Evolutionary conservation across 495 filamentous ascomycete species (phyloP).

Genomic region (Lophiostoma macrostomum): DNA sequence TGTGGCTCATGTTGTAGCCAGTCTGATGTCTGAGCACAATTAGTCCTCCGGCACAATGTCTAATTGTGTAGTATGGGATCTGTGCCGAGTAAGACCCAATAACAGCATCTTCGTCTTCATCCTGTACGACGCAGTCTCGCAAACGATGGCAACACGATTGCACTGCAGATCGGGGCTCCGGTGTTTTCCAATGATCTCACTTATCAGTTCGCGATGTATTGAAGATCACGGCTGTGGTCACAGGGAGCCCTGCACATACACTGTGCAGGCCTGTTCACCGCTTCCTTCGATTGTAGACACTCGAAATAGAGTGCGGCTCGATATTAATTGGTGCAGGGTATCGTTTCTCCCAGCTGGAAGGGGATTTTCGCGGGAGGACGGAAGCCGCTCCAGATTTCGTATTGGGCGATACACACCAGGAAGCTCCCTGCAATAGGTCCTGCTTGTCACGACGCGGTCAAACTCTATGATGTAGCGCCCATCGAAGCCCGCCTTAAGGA

Average conservation of each 20-base stretch:
- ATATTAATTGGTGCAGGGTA: background rate
- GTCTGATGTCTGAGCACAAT: slow-evolving; percentile 21
- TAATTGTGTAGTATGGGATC: slow-evolving; percentile 27
- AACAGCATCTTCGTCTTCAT: background rate
- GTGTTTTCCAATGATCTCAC: no score
- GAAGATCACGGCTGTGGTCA: no score
- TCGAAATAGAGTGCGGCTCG: background rate
- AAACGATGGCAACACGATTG: no score
- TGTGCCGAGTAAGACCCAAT: slow-evolving; percentile 6
- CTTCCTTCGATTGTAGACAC: no score
- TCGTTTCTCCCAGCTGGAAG: background rate
- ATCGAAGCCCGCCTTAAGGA: no score
- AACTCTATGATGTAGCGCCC: no score
- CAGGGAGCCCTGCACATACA: slow-evolving; percentile 3
- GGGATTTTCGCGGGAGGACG: slow-evolving; percentile 24
- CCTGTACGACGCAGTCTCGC: slow-evolving; percentile 3
- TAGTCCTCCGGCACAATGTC: slow-evolving; percentile 23
- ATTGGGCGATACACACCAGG: slow-evolving; percentile 9
- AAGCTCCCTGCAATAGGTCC: slow-evolving; percentile 14
- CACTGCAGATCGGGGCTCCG: background rate
- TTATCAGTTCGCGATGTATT: no score
- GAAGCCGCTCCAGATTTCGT: slow-evolving; percentile 12
- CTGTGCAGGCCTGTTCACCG: background rate
- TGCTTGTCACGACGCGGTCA: slow-evolving; percentile 15
- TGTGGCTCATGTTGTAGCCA: slow-evolving; percentile 32